phyloP scores from a whole-genome alignment of 306 rosid genomes.

The Hippophae tibetana region DNA sequence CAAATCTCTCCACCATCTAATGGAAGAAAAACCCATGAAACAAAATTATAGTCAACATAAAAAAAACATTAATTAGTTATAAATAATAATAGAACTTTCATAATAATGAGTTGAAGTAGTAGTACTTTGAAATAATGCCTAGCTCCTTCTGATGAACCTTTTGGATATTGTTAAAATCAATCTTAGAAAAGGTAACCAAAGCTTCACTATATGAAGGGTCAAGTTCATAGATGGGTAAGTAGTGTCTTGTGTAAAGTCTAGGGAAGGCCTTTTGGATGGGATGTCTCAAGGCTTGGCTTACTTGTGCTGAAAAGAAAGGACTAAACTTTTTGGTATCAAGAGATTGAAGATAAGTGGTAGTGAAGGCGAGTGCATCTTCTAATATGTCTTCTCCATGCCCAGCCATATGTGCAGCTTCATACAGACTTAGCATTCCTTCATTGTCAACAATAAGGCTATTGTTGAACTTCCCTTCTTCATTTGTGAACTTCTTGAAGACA shows the following conservation, averaged over 20 bases:
- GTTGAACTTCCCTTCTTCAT: conserved; percentile 17
- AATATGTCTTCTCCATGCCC: conserved; percentile 7
- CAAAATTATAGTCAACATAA: background rate
- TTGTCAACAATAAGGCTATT: background rate
- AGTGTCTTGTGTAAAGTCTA: conserved; percentile 12
- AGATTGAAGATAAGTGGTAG: conserved; percentile 3
- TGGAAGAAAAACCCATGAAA: background rate
- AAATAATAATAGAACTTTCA: background rate
- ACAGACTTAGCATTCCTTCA: conserved; percentile 7
- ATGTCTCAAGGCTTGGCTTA: conserved; percentile 15
- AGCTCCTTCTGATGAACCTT: conserved; percentile 20
- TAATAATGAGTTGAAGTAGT: background rate
- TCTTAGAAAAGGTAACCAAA: conserved; percentile 15
- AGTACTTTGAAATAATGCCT: conserved; percentile 4
- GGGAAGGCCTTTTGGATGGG: conserved; percentile 13
- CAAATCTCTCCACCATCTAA: conserved; percentile 37
- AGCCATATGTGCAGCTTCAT: conserved; percentile 12
- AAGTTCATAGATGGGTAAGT: conserved; percentile 12
- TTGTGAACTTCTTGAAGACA: conserved; percentile 11
- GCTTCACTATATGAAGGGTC: background rate
- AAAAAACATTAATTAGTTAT: background rate
- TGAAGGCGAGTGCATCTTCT: conserved; percentile 13
- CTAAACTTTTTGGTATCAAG: background rate
- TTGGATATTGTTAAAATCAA: conserved; percentile 24
- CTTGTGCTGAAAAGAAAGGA: conserved; percentile 19